These are phyloP conservation scores for Coniella vitis DNA, from an alignment of 2,329 filamentous ascomycete species.

Conservation along the genomic window DNA sequence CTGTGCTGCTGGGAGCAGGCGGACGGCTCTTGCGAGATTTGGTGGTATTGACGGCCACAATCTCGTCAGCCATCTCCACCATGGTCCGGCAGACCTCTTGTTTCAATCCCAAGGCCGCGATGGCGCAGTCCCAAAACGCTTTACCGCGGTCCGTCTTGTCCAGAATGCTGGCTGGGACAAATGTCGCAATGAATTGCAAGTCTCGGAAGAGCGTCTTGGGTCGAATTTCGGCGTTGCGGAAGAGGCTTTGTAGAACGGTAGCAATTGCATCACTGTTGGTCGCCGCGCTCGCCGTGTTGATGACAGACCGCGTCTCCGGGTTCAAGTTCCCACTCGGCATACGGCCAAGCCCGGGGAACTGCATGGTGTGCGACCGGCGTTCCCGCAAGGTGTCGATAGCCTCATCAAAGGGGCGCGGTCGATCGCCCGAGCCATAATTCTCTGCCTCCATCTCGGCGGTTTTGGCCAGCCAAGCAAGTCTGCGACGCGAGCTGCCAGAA, in stretches of 20 bases:
- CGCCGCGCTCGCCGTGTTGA: constrained; percentile 33
- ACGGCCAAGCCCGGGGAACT: constrained; percentile 25
- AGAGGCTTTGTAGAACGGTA: constrained; percentile 58
- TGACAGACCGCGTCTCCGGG: constrained; percentile 41
- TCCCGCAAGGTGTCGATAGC: constrained; percentile 65
- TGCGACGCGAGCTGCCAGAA: constrained; percentile 38
- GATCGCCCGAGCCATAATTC: constrained; percentile 20
- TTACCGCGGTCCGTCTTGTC: constrained; percentile 61
- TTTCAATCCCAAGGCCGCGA: constrained; percentile 84
- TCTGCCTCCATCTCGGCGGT: constrained; percentile 20
- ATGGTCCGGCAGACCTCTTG: constrained; percentile 77
- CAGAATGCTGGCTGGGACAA: constrained; percentile 53
- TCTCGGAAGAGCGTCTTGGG: constrained; percentile 77
- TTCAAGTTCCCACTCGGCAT: constrained; percentile 22
- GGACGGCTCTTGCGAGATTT: constrained; percentile 40
- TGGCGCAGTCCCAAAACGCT: constrained; percentile 83
- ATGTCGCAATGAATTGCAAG: constrained; percentile 65
- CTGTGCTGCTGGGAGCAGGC: constrained; percentile 22
- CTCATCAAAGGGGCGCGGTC: constrained; percentile 51
- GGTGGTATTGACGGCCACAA: constrained; percentile 56
- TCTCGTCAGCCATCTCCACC: constrained; percentile 55
- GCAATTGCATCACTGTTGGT: constrained; percentile 59
- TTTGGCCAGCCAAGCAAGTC: constrained; percentile 29
- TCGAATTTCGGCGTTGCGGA: constrained; percentile 61
- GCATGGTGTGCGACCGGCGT: constrained; percentile 53